phyloP scores from a whole-genome alignment of 257 asterid genomes.

The Penstemon davidsonii region DNA sequence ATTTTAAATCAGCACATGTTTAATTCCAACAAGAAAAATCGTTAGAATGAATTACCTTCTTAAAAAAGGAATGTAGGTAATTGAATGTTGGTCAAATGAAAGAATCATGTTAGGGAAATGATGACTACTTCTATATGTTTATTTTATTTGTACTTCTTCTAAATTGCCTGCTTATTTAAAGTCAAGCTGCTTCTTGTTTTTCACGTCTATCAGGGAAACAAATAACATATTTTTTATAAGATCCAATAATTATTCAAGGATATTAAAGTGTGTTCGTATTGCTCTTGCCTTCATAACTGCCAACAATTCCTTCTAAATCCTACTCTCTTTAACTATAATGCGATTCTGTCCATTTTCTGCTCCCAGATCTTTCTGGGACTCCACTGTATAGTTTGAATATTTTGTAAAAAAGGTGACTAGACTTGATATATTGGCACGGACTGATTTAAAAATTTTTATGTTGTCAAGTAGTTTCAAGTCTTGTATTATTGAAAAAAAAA shows the following conservation, averaged over 20 bases:
- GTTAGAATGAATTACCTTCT: constrained; percentile 4
- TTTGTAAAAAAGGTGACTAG: background rate
- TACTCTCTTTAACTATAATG: background rate
- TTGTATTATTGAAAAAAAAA: too few species aligned
- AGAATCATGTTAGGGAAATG: background rate
- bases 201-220: background rate
- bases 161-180: background rate
- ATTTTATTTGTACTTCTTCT: too few species aligned
- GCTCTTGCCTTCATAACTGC: background rate
- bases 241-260: background rate
- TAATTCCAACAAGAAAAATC: background rate
- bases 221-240: background rate
- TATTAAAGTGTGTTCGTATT: background rate
- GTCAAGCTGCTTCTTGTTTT: background rate
- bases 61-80: background rate
- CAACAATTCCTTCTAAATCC: background rate
- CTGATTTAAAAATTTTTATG: background rate
- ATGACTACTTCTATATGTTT: background rate
- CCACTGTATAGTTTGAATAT: background rate
- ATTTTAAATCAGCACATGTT: too few species aligned
- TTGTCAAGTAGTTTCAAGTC: background rate
- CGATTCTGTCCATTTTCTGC: constrained; percentile 1
- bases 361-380: background rate
- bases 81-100: background rate
- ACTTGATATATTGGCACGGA: constrained; percentile 1